A percentile compares a stretch with the other conserved stretches of the same genome.
Evolutionary conservation across 169 alveolate genomes (phyloP).

Genomic region (Eimeria praecox): DNA sequence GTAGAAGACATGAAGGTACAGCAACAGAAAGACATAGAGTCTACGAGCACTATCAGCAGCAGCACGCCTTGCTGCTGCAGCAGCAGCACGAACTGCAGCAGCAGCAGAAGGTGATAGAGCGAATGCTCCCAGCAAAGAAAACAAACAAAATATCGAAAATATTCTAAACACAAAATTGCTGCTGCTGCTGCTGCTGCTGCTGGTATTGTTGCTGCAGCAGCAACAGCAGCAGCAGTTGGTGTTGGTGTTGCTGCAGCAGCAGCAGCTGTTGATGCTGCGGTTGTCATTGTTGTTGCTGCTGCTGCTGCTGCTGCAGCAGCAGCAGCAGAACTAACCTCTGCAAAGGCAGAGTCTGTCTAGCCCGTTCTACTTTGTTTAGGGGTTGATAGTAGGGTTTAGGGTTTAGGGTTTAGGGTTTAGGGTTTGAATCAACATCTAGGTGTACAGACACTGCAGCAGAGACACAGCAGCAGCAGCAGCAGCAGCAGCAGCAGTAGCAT

Average conservation of each 20-base stretch:
- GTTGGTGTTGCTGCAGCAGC: background rate
- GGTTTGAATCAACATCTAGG: too few relatives aligned
- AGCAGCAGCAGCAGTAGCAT: background rate
- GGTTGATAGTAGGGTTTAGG: background rate
- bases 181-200: constrained; percentile 40
- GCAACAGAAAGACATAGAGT: background rate
- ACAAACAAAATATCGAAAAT: background rate
- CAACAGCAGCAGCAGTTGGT: background rate
- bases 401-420: background rate
- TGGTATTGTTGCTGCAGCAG: background rate
- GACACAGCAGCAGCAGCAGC: constrained; percentile 41
- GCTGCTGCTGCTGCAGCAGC: background rate
- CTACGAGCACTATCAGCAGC: constrained; percentile 10
- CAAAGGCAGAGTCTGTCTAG: too few relatives aligned
- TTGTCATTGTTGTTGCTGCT: background rate
- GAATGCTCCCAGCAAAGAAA: background rate
- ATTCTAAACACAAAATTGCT: background rate
- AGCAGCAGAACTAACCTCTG: background rate
- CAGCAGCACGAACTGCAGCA: background rate
- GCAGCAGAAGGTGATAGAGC: background rate
- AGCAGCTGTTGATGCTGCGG: background rate
- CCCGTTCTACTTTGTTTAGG: too few relatives aligned
- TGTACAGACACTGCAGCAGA: background rate
- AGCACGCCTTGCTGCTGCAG: background rate
- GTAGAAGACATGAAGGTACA: constrained; percentile 1